Base-by-base conservation (phyloP, 164 flowering plant species). In the Macadamia tetraphylla region DNA sequence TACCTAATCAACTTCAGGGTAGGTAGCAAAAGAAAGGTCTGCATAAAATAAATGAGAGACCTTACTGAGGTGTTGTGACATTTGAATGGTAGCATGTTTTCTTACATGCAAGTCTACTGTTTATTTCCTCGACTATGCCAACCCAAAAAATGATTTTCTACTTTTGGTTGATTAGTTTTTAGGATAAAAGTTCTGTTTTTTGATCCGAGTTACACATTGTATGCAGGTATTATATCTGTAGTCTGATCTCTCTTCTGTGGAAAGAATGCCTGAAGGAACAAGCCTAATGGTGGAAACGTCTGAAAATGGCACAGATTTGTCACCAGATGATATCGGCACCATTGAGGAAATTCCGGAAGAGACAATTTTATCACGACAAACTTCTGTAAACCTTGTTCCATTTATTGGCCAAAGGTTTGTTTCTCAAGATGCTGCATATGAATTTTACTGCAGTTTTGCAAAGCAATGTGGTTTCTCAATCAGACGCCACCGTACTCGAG, bases 381-480 rank as follows among this genome's bases (percentile, higher is more conserved):
- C 94, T 29, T 88, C 93, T 63, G 90, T 87, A 48, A 91, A 82
- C 67, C 88, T 88, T 48, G 82, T 83, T 11, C 97, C 92, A 40
- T 90, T 82, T 78, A 81, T 91, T 67, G 97, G 97, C 15, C 97
- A 91, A 70, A 78, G 92, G 71, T 88, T 91, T 81, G 82, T 91
- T 43, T 87, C 94, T 44, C 92, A 91, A 75, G 97, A 91, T 80
- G 94, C 94, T 65, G 94, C 97, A 1, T 88, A 88, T 73, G 97
- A 90, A 69, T 88, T 88, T 48, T 87, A 90, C 70, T 88, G 94
- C 76, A 88, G 91, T 73, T 88, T 84, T 78, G 94, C 94, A 4
- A 91, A 86, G 78, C 94, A 88, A 73, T 86, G 88, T 77, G 94
- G 97, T 29, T 91, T 87, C 74, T 88, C 97, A 62, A 91, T 88